A percentile compares a stretch with the other conserved stretches of the same genome.
Conservation (phyloP, 805 yeast species). For the Ascoidea asiatica region DNA sequence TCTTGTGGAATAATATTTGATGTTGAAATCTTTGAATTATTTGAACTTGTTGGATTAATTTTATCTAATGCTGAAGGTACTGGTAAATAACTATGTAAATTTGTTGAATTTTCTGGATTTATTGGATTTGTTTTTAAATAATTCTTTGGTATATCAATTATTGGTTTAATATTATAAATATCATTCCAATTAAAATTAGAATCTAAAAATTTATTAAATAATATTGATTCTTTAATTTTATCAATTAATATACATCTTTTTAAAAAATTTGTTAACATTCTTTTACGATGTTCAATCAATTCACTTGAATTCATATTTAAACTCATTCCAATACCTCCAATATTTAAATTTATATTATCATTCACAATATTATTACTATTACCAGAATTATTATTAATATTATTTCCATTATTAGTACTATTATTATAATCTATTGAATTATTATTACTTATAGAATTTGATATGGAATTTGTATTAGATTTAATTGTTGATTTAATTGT, state of each 20-base stretch:
- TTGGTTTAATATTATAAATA: slow-evolving; percentile 43
- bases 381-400: background rate
- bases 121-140: slow-evolving; percentile 9
- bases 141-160: slow-evolving; percentile 14
- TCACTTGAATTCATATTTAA: background rate
- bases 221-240: slow-evolving; percentile 41
- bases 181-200: slow-evolving; percentile 81
- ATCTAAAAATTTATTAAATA: slow-evolving; percentile 69
- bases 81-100: slow-evolving; percentile 7
- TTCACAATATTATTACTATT: background rate
- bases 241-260: slow-evolving; percentile 55
- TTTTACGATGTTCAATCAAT: slow-evolving; percentile 50
- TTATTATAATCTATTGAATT: background rate
- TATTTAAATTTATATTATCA: background rate
- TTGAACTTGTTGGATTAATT: background rate
- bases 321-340: background rate
- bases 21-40: background rate
- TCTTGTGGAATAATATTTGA: background rate
- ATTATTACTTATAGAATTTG: too few species aligned
- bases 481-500: slow-evolving; percentile 1
- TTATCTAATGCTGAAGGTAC: slow-evolving; percentile 3
- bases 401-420: background rate
- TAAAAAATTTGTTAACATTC: slow-evolving; percentile 65
- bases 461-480: background rate
- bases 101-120: slow-evolving; percentile 6